A percentile compares a stretch with the other conserved stretches of the same genome.
Conservation (phyloP, 257 asterid species). For the Eucommia ulmoides region DNA sequence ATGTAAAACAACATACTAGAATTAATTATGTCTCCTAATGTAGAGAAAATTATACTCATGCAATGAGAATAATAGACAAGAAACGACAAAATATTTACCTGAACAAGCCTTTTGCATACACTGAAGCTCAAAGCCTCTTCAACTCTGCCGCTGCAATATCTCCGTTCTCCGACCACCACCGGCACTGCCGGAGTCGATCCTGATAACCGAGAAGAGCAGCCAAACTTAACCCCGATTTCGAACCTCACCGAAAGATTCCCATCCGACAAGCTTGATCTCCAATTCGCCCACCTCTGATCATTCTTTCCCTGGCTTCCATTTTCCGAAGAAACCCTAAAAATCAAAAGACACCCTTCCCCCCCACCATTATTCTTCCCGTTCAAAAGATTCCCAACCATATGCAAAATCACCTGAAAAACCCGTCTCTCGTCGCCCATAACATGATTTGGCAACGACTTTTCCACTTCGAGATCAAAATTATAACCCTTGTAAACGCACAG, state of each 20-base stretch:
- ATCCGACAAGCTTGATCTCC: conserved; percentile 49
- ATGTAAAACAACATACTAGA: no score
- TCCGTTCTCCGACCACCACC: conserved; percentile 17
- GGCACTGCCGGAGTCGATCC: conserved; percentile 11
- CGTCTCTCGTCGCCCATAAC: conserved; percentile 3
- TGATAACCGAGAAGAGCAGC: conserved; percentile 21
- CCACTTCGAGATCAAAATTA: not conserved
- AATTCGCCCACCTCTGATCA: conserved; percentile 50
- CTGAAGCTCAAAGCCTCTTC: conserved; percentile 78
- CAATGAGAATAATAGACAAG: no score
- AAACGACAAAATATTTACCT: no score
- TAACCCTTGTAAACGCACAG: not conserved
- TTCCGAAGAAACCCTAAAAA: conserved; percentile 37
- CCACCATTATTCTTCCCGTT: not conserved
- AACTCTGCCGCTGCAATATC: conserved; percentile 22
- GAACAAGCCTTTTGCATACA: conserved; percentile 78
- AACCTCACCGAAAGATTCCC: conserved; percentile 41
- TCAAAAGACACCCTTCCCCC: conserved; percentile 32
- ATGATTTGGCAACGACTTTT: not conserved
- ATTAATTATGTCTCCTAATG: no score
- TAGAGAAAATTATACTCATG: no score
- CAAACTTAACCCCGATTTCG: conserved; percentile 44
- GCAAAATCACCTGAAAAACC: conserved; percentile 1
- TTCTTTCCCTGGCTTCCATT: conserved; percentile 44
- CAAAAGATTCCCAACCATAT: conserved; percentile 1